These are phyloP conservation scores for Candida frijolesensis DNA, from an alignment of 1,139 yeast genomes.

Conservation along the genomic window DNA sequence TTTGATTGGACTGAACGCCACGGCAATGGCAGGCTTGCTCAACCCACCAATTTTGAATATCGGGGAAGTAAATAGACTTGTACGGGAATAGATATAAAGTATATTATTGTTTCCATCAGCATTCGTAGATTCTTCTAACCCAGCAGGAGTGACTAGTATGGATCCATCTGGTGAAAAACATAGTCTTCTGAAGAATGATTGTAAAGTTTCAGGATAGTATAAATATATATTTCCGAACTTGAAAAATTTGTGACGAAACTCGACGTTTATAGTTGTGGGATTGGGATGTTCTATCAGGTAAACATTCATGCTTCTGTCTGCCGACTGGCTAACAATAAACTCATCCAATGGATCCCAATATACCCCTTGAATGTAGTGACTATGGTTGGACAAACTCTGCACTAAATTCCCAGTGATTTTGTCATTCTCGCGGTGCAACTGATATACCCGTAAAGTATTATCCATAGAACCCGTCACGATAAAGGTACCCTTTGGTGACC, in stretches of 20 bases:
- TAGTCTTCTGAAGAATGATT: conserved; percentile 85
- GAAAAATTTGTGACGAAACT: conserved; percentile 19
- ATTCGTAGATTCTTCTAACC: conserved; percentile 37
- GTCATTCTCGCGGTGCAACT: conserved; percentile 3
- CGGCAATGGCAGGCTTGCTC: conserved; percentile 80
- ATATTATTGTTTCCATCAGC: conserved; percentile 48
- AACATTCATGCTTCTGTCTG: conserved; percentile 80
- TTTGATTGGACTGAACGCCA: conserved; percentile 70
- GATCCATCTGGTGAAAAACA: conserved; percentile 90
- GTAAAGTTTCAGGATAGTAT: conserved; percentile 84
- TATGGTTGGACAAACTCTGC: conserved; percentile 68
- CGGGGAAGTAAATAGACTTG: conserved; percentile 68
- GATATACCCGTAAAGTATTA: conserved; percentile 70
- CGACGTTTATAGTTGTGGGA: conserved; percentile 4
- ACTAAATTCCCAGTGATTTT: conserved; percentile 61
- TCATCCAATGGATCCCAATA: conserved; percentile 89
- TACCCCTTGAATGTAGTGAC: conserved; percentile 93
- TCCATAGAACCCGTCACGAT: conserved; percentile 93
- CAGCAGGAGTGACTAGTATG: conserved; percentile 80
- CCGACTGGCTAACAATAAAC: conserved; percentile 82
- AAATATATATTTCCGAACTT: conserved; percentile 32
- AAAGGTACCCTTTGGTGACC: conserved; percentile 84
- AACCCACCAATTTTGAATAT: conserved; percentile 79
- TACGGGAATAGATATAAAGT: conserved; percentile 74
- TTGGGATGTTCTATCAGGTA: conserved; percentile 30